Evolutionary conservation across 768 basidiomycete genomes (phyloP).

Genomic region (Trametes sanguinea): DNA sequence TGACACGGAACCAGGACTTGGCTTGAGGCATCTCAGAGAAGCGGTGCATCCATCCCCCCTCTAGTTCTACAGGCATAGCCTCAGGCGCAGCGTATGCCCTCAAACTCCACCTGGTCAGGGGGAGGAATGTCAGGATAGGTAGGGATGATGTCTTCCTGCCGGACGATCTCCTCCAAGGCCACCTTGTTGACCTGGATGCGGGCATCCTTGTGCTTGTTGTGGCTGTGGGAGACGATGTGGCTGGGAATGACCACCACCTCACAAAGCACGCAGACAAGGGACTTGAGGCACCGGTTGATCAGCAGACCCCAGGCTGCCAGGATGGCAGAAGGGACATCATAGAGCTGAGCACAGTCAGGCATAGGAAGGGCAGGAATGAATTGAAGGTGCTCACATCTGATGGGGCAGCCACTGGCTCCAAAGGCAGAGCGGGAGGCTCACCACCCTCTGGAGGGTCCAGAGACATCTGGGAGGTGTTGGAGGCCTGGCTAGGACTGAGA

Average conservation of each 20-base stretch:
- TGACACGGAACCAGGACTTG: too few relatives aligned
- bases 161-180: too few relatives aligned
- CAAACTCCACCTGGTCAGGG: not conserved
- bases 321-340: not conserved
- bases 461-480: too few relatives aligned
- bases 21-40: too few relatives aligned
- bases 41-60: not conserved
- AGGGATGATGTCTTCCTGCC: not conserved
- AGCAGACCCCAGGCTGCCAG: slow-evolving; percentile 1
- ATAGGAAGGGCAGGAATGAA: not conserved
- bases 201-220: not conserved
- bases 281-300: too few relatives aligned
- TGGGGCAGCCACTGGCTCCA: too few relatives aligned
- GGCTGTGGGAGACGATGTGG: not conserved
- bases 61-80: not conserved
- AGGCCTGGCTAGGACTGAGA: too few relatives aligned
- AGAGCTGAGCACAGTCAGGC: not conserved
- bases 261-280: too few relatives aligned
- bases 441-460: too few relatives aligned
- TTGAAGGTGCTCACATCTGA: too few relatives aligned
- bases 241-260: too few relatives aligned
- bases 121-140: not conserved
- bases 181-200: not conserved
- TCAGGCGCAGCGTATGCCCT: not conserved
- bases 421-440: too few relatives aligned